A percentile compares a stretch with the other conserved stretches of the same genome.
Evolutionary conservation across 75 land plant species (phyloP).

Genomic region (Cryptomeria japonica): DNA sequence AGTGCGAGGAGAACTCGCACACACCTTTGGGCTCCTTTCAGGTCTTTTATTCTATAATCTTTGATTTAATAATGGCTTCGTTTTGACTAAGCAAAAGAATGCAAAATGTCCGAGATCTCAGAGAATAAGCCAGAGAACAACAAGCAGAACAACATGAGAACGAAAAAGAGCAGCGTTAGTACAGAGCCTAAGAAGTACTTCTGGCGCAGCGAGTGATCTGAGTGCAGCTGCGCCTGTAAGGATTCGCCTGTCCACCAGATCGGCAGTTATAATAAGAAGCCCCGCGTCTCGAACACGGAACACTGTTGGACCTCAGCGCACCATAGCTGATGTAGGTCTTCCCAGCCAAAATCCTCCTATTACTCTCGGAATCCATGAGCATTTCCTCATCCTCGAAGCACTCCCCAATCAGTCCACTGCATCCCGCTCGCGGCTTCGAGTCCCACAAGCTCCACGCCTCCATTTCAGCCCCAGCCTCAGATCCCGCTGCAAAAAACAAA

Average conservation of each 20-base stretch:
- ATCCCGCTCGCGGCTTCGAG: background rate
- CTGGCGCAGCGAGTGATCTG: slow-evolving; percentile 33
- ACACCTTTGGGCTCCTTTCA: background rate
- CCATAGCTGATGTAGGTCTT: slow-evolving; percentile 49
- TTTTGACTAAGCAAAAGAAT: background rate
- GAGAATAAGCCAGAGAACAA: too few relatives aligned
- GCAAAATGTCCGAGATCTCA: background rate
- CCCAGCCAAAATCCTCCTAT: slow-evolving; percentile 28
- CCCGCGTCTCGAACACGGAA: slow-evolving; percentile 38
- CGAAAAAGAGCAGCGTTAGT: background rate
- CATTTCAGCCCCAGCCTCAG: background rate
- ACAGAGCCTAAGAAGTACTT: background rate
- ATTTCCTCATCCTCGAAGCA: slow-evolving; percentile 39
- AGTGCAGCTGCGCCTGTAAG: slow-evolving; percentile 38
- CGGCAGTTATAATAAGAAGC: slow-evolving; percentile 43
- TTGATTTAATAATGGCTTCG: background rate
- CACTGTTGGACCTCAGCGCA: slow-evolving; percentile 29
- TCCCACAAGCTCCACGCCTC: background rate
- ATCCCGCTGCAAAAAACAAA: background rate
- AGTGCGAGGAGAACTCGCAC: background rate
- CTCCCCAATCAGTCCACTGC: slow-evolving; percentile 5
- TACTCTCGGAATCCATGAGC: slow-evolving; percentile 36
- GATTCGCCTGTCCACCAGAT: slow-evolving; percentile 22
- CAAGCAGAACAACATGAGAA: too few relatives aligned
- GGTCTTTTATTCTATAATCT: background rate